Evolutionary conservation across 2,329 filamentous ascomycete genomes (phyloP).

Genomic region (Aspergillus oerlinghausenensis): DNA sequence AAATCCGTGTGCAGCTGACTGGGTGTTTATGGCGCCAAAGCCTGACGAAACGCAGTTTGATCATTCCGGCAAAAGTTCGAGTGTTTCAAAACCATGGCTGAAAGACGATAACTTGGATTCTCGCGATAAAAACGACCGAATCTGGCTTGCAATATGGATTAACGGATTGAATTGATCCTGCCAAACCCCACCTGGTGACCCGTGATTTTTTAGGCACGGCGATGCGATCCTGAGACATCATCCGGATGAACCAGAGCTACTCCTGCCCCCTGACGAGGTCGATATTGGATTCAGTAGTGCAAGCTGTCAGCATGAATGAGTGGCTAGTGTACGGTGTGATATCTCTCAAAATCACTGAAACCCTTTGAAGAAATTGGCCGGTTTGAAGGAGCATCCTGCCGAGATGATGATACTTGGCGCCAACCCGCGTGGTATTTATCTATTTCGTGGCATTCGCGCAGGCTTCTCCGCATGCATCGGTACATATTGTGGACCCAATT

Average conservation of each 20-base stretch:
- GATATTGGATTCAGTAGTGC: background rate
- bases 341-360: background rate
- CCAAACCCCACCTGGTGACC: background rate
- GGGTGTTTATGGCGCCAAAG: background rate
- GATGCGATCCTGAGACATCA: background rate
- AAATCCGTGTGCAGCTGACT: background rate
- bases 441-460: background rate
- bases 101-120: background rate
- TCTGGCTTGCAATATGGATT: background rate
- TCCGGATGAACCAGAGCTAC: too few species aligned
- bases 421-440: background rate
- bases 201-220: background rate
- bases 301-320: background rate
- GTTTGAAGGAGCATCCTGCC: background rate
- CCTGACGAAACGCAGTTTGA: background rate
- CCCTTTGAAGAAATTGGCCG: background rate
- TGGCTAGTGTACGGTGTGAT: background rate
- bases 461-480: background rate
- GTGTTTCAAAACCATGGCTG: background rate
- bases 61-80: background rate
- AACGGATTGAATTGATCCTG: background rate
- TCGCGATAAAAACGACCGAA: background rate
- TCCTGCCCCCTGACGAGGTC: background rate
- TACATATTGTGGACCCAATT: background rate
- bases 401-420: background rate